Conservation (phyloP, 495 filamentous ascomycete genomes). For the Talaromyces trachyspermus region DNA sequence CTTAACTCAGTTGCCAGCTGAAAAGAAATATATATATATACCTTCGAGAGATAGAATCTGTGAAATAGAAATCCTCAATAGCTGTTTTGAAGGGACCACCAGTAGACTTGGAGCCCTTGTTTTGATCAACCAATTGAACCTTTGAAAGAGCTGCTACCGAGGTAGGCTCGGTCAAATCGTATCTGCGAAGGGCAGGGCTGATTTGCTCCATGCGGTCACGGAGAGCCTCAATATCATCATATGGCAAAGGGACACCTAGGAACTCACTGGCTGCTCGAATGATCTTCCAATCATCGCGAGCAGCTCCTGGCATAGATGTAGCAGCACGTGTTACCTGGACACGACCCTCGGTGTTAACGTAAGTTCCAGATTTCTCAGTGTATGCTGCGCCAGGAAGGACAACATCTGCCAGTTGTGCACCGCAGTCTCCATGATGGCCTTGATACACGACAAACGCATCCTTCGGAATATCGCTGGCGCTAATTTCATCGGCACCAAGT, state of each 20-base stretch:
- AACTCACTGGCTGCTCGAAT: constrained; percentile 86
- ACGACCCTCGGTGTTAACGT: constrained; percentile 94
- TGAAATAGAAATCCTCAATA: constrained; percentile 96
- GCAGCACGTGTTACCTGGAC: constrained; percentile 88
- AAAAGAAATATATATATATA: constrained; percentile 30
- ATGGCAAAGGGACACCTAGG: constrained; percentile 78
- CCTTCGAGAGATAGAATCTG: constrained; percentile 91
- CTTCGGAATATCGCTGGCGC: constrained; percentile 73
- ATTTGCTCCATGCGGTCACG: constrained; percentile 94
- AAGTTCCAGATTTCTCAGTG: constrained; percentile 95
- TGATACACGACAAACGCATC: constrained; percentile 96
- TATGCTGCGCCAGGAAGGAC: constrained; percentile 91
- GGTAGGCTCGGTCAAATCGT: constrained; percentile 81
- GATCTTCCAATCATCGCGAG: constrained; percentile 98
- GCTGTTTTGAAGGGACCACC: constrained; percentile 67
- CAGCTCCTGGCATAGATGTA: constrained; percentile 75
- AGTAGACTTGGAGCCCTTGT: constrained; percentile 70
- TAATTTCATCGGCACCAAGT: constrained; percentile 88
- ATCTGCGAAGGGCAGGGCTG: constrained; percentile 76
- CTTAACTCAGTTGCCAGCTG: constrained; percentile 6
- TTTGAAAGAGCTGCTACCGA: constrained; percentile 67
- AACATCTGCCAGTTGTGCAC: constrained; percentile 87
- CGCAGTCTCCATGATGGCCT: constrained; percentile 92
- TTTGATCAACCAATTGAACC: constrained; percentile 89
- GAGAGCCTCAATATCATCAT: constrained; percentile 81